phyloP scores from a whole-genome alignment of 257 asterid species.

The Penstemon eatonii region DNA sequence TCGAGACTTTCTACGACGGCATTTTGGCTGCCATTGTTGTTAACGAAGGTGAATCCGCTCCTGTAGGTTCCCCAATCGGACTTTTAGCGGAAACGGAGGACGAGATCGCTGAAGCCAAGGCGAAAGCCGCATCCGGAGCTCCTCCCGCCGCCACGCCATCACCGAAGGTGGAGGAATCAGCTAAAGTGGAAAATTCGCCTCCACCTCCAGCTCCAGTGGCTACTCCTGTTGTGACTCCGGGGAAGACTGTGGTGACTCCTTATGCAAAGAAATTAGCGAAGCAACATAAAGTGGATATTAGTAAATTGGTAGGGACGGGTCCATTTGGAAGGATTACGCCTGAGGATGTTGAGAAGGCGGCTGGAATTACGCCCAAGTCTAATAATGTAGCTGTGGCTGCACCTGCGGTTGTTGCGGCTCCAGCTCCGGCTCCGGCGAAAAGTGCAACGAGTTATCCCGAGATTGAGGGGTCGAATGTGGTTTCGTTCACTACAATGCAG shows the following conservation, averaged over 20 bases:
- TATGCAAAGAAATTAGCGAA: constrained; percentile 87
- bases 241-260: constrained; percentile 69
- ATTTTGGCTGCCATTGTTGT: constrained; percentile 56
- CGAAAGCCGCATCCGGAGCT: constrained; percentile 40
- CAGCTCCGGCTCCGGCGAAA: constrained; percentile 38
- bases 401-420: constrained; percentile 32
- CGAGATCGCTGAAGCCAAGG: constrained; percentile 31
- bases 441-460: constrained; percentile 51
- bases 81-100: too few species aligned
- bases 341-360: constrained; percentile 89
- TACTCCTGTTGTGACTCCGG: constrained; percentile 38
- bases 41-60: too few species aligned
- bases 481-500: constrained; percentile 83
- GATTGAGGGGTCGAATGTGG: constrained; percentile 62
- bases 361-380: constrained; percentile 57
- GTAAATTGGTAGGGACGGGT: constrained; percentile 73
- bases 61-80: too few species aligned
- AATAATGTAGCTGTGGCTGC: constrained; percentile 26
- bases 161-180: not conserved
- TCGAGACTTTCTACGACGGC: constrained; percentile 75
- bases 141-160: constrained; percentile 24
- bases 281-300: constrained; percentile 71
- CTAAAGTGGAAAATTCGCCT: constrained; percentile 18
- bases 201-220: constrained; percentile 24
- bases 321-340: constrained; percentile 85